phyloP scores from a whole-genome alignment of 257 asterid species.

The Solanum microdontum region DNA sequence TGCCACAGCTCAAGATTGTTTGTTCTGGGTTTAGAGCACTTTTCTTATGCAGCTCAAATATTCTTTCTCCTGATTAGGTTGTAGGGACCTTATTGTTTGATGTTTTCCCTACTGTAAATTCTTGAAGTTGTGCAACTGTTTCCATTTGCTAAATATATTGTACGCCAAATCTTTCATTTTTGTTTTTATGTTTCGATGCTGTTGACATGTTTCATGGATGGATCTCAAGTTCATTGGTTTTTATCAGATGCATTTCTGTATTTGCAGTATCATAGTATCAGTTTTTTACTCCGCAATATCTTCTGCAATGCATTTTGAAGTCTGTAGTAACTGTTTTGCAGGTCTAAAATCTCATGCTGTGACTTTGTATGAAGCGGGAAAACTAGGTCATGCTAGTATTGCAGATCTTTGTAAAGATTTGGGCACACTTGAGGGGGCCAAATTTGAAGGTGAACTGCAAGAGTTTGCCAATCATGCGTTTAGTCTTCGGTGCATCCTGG shows the following conservation, averaged over 20 bases:
- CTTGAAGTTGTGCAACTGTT: not conserved
- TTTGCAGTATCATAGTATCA: not conserved
- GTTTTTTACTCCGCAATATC: not conserved
- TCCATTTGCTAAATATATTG: not conserved
- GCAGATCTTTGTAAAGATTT: conserved; percentile 91
- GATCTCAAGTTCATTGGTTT: not conserved
- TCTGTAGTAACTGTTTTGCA: conserved; percentile 11
- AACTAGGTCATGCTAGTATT: conserved; percentile 83
- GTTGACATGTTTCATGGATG: not conserved
- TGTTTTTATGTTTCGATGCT: not conserved
- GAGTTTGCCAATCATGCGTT: conserved; percentile 99
- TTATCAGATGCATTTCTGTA: not conserved
- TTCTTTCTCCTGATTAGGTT: not conserved
- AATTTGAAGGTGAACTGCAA: conserved; percentile 97
- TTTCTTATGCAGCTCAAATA: not conserved
- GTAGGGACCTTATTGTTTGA: not conserved
- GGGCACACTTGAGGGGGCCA: conserved; percentile 79
- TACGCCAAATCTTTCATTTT: not conserved
- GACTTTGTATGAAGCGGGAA: conserved; percentile 96
- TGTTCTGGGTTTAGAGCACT: not conserved
- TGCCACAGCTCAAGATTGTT: not conserved
- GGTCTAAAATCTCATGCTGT: conserved; percentile 98
- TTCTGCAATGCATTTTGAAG: not conserved
- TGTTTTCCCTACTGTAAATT: not conserved
- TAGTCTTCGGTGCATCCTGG: conserved; percentile 88